A percentile compares a stretch with the other conserved stretches of the same genome.
Conservation (phyloP, 495 filamentous ascomycete genomes). For the Penicillium riverlandense region DNA sequence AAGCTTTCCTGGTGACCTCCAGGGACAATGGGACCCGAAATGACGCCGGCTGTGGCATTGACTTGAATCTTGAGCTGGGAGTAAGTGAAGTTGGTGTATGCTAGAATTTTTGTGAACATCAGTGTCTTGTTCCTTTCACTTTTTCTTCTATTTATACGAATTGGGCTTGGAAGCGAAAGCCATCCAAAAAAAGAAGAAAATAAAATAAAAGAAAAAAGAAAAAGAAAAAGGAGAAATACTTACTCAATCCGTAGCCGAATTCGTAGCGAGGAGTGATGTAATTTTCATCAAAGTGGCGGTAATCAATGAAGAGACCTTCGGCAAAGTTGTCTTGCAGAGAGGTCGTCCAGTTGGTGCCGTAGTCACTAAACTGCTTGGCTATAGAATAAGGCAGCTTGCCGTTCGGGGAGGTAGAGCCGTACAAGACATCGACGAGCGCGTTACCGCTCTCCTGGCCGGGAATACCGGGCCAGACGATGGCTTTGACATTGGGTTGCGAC, state of each 20-base stretch:
- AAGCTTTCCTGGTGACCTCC: slow-evolving; percentile 50
- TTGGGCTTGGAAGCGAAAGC: too few species aligned
- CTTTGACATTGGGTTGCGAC: slow-evolving; percentile 53
- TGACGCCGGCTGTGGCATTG: slow-evolving; percentile 18
- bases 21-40: slow-evolving; percentile 32
- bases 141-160: too few species aligned
- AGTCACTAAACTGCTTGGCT: slow-evolving; percentile 56
- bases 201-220: too few species aligned
- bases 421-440: slow-evolving; percentile 50
- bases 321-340: slow-evolving; percentile 53
- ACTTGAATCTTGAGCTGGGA: slow-evolving; percentile 30
- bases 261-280: slow-evolving; percentile 54
- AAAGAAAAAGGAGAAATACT: too few species aligned
- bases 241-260: slow-evolving; percentile 56
- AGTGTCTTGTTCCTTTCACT: too few species aligned
- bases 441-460: slow-evolving; percentile 54
- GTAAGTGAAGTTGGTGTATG: slow-evolving; percentile 58
- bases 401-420: slow-evolving; percentile 50
- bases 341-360: slow-evolving; percentile 43
- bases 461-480: slow-evolving; percentile 51
- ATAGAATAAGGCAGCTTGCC: slow-evolving; percentile 70
- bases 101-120: slow-evolving; percentile 2
- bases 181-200: too few species aligned
- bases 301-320: slow-evolving; percentile 62
- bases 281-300: slow-evolving; percentile 58